These are phyloP conservation scores for Adansonia gregorii DNA, from an alignment of 441 rosid genomes.

Conservation along the genomic window DNA sequence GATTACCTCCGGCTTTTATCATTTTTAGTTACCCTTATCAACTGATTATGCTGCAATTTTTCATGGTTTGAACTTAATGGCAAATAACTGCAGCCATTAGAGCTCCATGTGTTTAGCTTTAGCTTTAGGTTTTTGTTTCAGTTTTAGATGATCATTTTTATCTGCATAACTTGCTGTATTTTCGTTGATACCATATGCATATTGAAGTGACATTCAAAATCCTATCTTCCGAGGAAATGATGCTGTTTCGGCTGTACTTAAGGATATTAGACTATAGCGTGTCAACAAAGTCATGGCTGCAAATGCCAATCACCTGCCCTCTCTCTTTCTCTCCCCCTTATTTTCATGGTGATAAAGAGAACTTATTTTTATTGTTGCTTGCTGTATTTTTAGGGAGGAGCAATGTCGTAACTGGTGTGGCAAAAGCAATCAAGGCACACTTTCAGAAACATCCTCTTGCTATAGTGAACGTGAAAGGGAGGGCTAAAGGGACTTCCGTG, in stretches of 20 bases:
- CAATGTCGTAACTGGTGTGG: slow-evolving; percentile 81
- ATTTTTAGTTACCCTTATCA: slow-evolving; percentile 15
- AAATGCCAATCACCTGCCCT: background rate
- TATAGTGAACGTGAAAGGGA: slow-evolving; percentile 85
- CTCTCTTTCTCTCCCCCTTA: background rate
- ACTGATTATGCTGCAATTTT: background rate
- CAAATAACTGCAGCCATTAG: slow-evolving; percentile 10
- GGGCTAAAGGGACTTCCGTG: slow-evolving; percentile 95
- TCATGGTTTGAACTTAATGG: background rate
- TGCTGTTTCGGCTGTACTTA: background rate
- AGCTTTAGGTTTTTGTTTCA: slow-evolving; percentile 11
- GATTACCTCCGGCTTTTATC: slow-evolving; percentile 18
- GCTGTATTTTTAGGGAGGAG: slow-evolving; percentile 62
- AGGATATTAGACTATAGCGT: slow-evolving; percentile 8
- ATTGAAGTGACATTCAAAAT: slow-evolving; percentile 16
- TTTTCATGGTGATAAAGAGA: slow-evolving; percentile 21
- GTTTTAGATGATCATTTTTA: slow-evolving; percentile 11
- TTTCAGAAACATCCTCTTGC: slow-evolving; percentile 84
- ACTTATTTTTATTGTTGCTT: slow-evolving; percentile 17
- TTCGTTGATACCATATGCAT: background rate
- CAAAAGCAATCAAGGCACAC: slow-evolving; percentile 70
- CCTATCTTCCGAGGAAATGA: background rate
- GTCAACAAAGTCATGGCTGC: background rate
- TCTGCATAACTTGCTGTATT: slow-evolving; percentile 11
- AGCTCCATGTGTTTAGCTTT: background rate